Base-by-base conservation (phyloP, 371 early-diverging fungal species). In the Apophysomyces elegans region DNA sequence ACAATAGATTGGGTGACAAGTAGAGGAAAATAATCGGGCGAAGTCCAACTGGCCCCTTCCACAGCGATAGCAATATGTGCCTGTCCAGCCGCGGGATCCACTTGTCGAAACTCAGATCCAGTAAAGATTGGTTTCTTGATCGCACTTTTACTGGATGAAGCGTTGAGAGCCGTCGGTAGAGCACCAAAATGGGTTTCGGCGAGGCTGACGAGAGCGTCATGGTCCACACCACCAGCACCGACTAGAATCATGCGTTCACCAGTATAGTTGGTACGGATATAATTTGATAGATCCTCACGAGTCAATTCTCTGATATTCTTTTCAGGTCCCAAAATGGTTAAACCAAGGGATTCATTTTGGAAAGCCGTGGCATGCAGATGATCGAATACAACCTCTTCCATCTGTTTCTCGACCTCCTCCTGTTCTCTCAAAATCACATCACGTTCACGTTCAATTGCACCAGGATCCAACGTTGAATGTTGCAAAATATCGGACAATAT, bases 61-160 rank as follows among this genome's bases (percentile, higher is more conserved):
- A 99, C 97, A 44, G 98, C 97, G 35, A 99, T 78, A 18, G 96
- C 98, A 75, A 99, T 91, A 84, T 98, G 98, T 7, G 98, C 96
- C 71, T 91, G 91, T 47, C 91, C 88, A 70, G 95, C 90, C 61
- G 88, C 86, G 76, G 92, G 90, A 73, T 93, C 90, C 63, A 89
- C 89, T 39, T 93, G 81, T 63, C 94, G 90, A 14, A 73, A 69
- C 60, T 98, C 98, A 18, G 94, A 91, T 44, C 98, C 97, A 60
- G 90, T 86, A 70, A 96, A 96, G 65, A 83, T 80, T 26, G 95
- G 88, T 62, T 89, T 86, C 71, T 77, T 78, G 62, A 76, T 78
- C 14, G 82, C 79, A 63, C 76, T 76, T 66, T 81, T 80, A 64
- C 78, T 77, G 13, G 81, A 71, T 18, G 81, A 78, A 32, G 73